Percentiles rank a stretch among this genome's conserved stretches.
phyloP scores from a whole-genome alignment of 2,329 filamentous ascomycete species.

The Niveomyces coronatus region DNA sequence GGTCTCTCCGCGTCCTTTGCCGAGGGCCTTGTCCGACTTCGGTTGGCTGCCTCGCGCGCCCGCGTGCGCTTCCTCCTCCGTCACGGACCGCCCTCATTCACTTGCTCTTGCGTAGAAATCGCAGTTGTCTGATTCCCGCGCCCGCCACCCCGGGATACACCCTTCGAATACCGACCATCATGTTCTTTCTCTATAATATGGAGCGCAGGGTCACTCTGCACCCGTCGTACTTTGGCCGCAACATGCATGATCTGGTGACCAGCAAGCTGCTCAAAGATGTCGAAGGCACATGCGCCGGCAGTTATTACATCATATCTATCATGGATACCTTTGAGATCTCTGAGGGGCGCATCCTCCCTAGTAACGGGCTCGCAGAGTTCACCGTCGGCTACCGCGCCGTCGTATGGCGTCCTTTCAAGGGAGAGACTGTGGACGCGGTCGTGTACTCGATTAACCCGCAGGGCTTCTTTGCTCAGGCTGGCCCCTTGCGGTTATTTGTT shows the following conservation, averaged over 20 bases:
- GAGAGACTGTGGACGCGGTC: slow-evolving; percentile 94
- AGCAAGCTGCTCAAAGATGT: slow-evolving; percentile 85
- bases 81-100: no score
- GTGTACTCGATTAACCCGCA: slow-evolving; percentile 86
- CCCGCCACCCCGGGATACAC: no score
- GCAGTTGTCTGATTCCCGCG: no score
- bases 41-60: no score
- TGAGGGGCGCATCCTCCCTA: slow-evolving; percentile 83
- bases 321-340: slow-evolving; percentile 95
- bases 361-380: slow-evolving; percentile 87
- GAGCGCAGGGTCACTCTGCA: slow-evolving; percentile 92
- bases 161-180: slow-evolving; percentile 40
- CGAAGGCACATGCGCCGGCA: slow-evolving; percentile 88
- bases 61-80: no score
- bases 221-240: slow-evolving; percentile 91
- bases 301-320: slow-evolving; percentile 96
- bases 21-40: no score
- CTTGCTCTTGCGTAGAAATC: no score
- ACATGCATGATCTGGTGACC: slow-evolving; percentile 85
- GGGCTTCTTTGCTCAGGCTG: slow-evolving; percentile 81
- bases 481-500: slow-evolving; percentile 69
- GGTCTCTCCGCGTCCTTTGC: no score
- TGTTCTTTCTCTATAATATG: slow-evolving; percentile 98
- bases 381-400: slow-evolving; percentile 92
- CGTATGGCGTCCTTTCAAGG: slow-evolving; percentile 95